A percentile compares a stretch with the other conserved stretches of the same genome.
phyloP scores from a whole-genome alignment of 257 asterid genomes.

The Petrea volubilis region DNA sequence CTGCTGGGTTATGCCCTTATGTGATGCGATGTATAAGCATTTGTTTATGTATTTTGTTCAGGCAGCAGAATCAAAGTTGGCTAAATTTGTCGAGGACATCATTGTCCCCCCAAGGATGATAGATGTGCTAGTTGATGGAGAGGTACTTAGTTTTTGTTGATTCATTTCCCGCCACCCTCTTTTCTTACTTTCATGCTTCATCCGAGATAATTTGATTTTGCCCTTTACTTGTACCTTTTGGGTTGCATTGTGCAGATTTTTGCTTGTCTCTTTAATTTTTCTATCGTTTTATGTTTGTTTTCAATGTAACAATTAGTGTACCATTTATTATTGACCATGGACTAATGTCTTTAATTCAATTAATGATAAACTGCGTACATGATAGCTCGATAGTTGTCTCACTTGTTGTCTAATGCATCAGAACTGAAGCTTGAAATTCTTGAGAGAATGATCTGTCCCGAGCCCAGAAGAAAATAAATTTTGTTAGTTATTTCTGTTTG shows the following conservation, averaged over 20 bases:
- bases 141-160: constrained; percentile 53
- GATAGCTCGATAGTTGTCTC: background rate
- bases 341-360: background rate
- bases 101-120: constrained; percentile 97
- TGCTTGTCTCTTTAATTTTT: background rate
- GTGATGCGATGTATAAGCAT: constrained; percentile 21
- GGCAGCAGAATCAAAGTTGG: constrained; percentile 95
- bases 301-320: background rate
- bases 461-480: background rate
- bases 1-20: constrained; percentile 6
- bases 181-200: constrained; percentile 16
- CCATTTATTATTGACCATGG: background rate
- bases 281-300: background rate
- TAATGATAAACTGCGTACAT: constrained; percentile 2
- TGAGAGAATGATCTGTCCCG: background rate
- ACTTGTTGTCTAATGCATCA: constrained; percentile 6
- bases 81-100: constrained; percentile 94
- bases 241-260: background rate
- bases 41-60: constrained; percentile 39
- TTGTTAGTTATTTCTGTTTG: background rate
- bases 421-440: constrained; percentile 8
- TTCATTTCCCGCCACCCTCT: constrained; percentile 5
- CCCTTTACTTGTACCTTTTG: background rate
- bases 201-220: constrained; percentile 7
- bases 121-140: constrained; percentile 92